Conservation (phyloP, 208 protist species). For the Borovskyia barvae region DNA sequence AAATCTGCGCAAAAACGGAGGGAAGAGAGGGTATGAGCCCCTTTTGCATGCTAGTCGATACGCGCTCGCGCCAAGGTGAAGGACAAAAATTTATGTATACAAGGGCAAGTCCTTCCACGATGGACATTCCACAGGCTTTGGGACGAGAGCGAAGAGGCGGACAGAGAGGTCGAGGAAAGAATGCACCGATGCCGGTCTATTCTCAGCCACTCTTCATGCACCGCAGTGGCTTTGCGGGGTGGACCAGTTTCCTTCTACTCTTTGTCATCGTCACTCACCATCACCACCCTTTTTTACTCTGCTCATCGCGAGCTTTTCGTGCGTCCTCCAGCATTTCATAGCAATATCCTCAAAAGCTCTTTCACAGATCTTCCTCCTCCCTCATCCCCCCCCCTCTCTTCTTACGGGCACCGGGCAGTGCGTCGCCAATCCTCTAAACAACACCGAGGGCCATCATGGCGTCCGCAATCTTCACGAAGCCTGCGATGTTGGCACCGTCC, state of each 20-base stretch:
- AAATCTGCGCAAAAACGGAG: conserved; percentile 1
- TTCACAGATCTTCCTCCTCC: background rate
- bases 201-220: too few relatives aligned
- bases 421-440: conserved; percentile 28
- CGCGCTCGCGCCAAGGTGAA: background rate
- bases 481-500: conserved; percentile 92
- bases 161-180: too few relatives aligned
- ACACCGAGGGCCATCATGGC: conserved; percentile 70
- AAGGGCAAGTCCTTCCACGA: too few relatives aligned
- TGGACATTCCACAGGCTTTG: too few relatives aligned
- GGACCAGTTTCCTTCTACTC: too few relatives aligned
- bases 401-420: too few relatives aligned
- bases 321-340: background rate
- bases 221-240: too few relatives aligned
- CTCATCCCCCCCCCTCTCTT: background rate
- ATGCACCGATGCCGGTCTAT: too few relatives aligned
- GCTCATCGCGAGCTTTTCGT: background rate
- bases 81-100: conserved; percentile 1
- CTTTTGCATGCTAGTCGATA: background rate
- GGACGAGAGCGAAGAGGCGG: too few relatives aligned
- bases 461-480: conserved; percentile 85
- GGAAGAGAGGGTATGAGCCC: background rate
- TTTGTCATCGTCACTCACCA: too few relatives aligned
- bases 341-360: background rate
- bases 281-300: too few relatives aligned